Evolutionary conservation across 805 yeast genomes (phyloP).

Genomic region (Pichia heedii): DNA sequence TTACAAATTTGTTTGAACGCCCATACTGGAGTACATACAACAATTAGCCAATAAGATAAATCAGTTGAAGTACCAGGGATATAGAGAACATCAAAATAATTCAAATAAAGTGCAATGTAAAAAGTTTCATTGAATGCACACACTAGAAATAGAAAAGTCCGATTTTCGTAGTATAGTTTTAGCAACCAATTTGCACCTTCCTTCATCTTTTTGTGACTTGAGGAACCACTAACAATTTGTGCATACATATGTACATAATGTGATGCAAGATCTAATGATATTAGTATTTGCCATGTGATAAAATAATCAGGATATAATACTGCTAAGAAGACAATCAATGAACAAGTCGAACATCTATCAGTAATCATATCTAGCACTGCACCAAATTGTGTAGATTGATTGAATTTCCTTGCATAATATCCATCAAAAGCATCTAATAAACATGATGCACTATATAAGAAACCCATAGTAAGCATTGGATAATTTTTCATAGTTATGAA

Average conservation of each 20-base stretch:
- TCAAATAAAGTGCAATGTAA: constrained; percentile 80
- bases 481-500: constrained; percentile 74
- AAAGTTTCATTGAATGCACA: constrained; percentile 93
- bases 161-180: constrained; percentile 79
- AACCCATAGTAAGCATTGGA: constrained; percentile 64
- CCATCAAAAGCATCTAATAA: constrained; percentile 95
- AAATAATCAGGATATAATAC: constrained; percentile 66
- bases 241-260: constrained; percentile 99
- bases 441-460: constrained; percentile 79
- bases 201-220: constrained; percentile 76
- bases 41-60: constrained; percentile 29
- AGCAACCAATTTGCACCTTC: constrained; percentile 63
- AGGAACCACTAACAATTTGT: constrained; percentile 67
- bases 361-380: constrained; percentile 99
- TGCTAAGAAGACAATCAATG: constrained; percentile 81
- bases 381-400: constrained; percentile 88
- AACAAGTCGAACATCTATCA: constrained; percentile 92
- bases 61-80: constrained; percentile 31
- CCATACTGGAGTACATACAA: constrained; percentile 76
- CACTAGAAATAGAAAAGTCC: constrained; percentile 72
- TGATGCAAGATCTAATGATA: constrained; percentile 80
- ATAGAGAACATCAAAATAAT: constrained; percentile 44
- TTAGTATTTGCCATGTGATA: constrained; percentile 70
- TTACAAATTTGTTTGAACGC: constrained; percentile 84
- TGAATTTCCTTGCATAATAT: constrained; percentile 78